phyloP scores from a whole-genome alignment of 345 rosid genomes.

The Trapa incisa region DNA sequence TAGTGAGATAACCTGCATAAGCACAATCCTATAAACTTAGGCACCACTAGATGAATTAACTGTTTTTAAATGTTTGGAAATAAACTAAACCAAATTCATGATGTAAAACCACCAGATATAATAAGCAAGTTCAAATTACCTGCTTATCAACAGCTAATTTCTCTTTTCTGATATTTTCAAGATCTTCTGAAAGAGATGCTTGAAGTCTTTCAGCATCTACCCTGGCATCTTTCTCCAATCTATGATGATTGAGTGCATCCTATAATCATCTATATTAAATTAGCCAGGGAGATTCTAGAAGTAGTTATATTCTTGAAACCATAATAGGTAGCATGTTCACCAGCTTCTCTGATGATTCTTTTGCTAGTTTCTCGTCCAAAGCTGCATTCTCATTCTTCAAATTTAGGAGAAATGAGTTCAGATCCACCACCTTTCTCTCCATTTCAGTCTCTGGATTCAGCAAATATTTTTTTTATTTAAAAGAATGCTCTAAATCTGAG shows the following conservation, averaged over 20 bases:
- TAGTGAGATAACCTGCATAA: constrained; percentile 41
- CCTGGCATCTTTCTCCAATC: constrained; percentile 50
- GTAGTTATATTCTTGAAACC: neutral
- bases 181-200: constrained; percentile 53
- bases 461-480: constrained; percentile 4
- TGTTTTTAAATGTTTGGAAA: neutral
- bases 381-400: constrained; percentile 33
- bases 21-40: constrained; percentile 3
- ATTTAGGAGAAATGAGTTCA: constrained; percentile 25
- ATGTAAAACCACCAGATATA: neutral
- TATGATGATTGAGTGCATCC: constrained; percentile 56
- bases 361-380: constrained; percentile 39
- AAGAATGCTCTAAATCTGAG: neutral
- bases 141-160: constrained; percentile 47
- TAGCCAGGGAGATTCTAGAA: neutral
- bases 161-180: constrained; percentile 57
- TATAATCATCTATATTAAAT: constrained; percentile 16
- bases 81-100: neutral
- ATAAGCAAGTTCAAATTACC: constrained; percentile 24
- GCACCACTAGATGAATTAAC: neutral
- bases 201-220: constrained; percentile 42
- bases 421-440: constrained; percentile 39
- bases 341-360: constrained; percentile 55
- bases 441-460: constrained; percentile 41
- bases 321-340: constrained; percentile 22